Evolutionary conservation across 495 filamentous ascomycete species (phyloP).

Genomic region (Xylaria curta): DNA sequence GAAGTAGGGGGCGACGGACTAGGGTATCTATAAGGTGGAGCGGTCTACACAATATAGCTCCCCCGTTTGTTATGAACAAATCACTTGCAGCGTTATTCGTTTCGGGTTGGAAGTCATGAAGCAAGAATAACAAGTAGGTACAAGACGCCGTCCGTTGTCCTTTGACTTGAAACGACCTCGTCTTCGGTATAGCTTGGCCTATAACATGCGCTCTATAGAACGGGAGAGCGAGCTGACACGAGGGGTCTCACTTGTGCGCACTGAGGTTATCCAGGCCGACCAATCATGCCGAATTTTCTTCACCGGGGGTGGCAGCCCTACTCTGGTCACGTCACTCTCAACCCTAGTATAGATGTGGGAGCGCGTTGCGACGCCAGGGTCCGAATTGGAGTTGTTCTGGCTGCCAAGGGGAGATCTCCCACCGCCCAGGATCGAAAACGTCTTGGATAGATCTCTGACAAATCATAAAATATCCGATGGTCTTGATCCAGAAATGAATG

Average conservation of each 20-base stretch:
- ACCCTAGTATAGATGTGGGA: slow-evolving; percentile 15
- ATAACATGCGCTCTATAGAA: slow-evolving; percentile 24
- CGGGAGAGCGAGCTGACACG: slow-evolving; percentile 20
- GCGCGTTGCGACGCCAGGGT: slow-evolving; percentile 11
- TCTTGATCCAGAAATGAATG: slow-evolving; percentile 2
- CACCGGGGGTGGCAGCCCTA: slow-evolving; percentile 26
- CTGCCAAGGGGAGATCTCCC: slow-evolving; percentile 23
- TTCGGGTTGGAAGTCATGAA: slow-evolving; percentile 12
- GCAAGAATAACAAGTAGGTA: background rate
- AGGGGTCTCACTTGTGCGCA: slow-evolving; percentile 18
- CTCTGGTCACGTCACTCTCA: slow-evolving; percentile 23
- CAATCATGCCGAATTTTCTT: slow-evolving; percentile 13
- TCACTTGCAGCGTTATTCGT: slow-evolving; percentile 16
- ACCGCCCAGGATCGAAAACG: slow-evolving; percentile 23
- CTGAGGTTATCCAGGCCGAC: background rate
- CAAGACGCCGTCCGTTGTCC: background rate
- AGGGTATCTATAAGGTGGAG: background rate
- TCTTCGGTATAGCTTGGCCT: slow-evolving; percentile 16
- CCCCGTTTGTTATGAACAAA: background rate
- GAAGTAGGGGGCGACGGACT: background rate
- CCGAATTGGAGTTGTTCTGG: slow-evolving; percentile 13
- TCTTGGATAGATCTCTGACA: slow-evolving; percentile 26
- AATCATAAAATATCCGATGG: slow-evolving; percentile 41
- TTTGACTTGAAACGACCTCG: slow-evolving; percentile 22
- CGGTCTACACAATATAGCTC: background rate